Evolutionary conservation across 805 yeast genomes (phyloP), one percentile per base, ranked within the genome.

Genomic region (Teunomyces funiuensis): DNA sequence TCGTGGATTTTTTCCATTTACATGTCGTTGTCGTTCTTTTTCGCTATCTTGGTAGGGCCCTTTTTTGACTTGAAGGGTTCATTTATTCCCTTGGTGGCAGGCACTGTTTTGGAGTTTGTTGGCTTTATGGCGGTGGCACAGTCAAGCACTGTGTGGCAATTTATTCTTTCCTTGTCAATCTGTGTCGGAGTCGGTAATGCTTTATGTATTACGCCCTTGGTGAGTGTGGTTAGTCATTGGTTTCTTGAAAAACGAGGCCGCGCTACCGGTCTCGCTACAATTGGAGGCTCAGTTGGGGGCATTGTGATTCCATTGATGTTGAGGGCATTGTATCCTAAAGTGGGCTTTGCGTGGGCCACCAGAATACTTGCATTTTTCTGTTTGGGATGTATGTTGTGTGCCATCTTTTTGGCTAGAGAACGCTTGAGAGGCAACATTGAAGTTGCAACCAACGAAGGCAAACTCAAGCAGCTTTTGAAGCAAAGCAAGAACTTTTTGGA

Each of bases 211-310:
- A 51, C 58, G n/a, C 60, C 60, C 4, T 44, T 53, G 17, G 37
- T 55, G 1, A 50, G 57, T 14, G 56, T 53, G 40, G 39, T 53
- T 10, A 50, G 53, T 36, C 60, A 55, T 20, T 55, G 60, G 60
- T 55, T 55, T 28, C 42, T 46, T 17, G 23, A 28, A n/a, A 49
- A 50, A 29, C 34, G 58, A 20, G 60, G 58, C 7, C 42, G 47
- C n/a, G 57, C 57, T 17, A 37, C 51, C 3, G 58, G 55, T 2
- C 23, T 52, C 23, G 57, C 58, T 15, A 48, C 55, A n/a, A 53
- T 67, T 7, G 88, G 88, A 2, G 86, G 86, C 1, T 77, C 85
- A 3, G 58, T 80, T 5, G 88, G 88, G 1, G 89, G 88, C 3
- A 67, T 81, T 8, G 53, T 80, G 4, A 76, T 79, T 54, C 86